These are phyloP conservation scores for Verruconis gallopava DNA, from an alignment of 2,329 filamentous ascomycete species.

Conservation along the genomic window DNA sequence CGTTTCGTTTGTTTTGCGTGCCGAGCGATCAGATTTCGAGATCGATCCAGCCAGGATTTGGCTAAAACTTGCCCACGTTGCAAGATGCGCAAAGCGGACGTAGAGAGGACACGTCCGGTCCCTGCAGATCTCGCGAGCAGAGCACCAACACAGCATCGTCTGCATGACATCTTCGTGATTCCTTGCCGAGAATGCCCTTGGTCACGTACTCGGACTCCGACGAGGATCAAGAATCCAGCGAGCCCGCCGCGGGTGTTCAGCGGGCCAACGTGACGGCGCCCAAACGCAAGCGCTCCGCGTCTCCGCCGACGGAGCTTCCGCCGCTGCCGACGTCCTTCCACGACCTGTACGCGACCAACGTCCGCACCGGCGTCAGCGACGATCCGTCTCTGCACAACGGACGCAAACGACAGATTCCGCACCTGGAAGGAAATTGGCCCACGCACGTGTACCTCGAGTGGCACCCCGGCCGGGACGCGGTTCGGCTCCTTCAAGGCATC, in stretches of 20 bases:
- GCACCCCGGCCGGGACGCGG: slow-evolving; percentile 24
- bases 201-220: slow-evolving; percentile 52
- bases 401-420: slow-evolving; percentile 67
- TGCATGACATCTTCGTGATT: too few relatives aligned
- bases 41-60: too few relatives aligned
- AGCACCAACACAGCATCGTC: background rate
- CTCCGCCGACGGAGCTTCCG: slow-evolving; percentile 36
- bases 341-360: slow-evolving; percentile 76
- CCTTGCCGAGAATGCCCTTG: slow-evolving; percentile 20
- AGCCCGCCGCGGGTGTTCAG: background rate
- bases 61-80: too few relatives aligned
- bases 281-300: slow-evolving; percentile 12
- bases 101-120: too few relatives aligned
- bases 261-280: slow-evolving; percentile 2
- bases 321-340: slow-evolving; percentile 72
- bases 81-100: too few relatives aligned
- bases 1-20: too few relatives aligned
- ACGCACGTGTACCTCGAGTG: slow-evolving; percentile 89
- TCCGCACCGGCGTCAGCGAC: slow-evolving; percentile 64
- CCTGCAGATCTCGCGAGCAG: too few relatives aligned
- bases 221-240: slow-evolving; percentile 14
- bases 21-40: too few relatives aligned
- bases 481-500: slow-evolving; percentile 17
- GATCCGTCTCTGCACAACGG: slow-evolving; percentile 78
- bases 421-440: slow-evolving; percentile 83